Evolutionary conservation across 2,329 filamentous ascomycete species (phyloP).

Genomic region (Fusarium algeriense): DNA sequence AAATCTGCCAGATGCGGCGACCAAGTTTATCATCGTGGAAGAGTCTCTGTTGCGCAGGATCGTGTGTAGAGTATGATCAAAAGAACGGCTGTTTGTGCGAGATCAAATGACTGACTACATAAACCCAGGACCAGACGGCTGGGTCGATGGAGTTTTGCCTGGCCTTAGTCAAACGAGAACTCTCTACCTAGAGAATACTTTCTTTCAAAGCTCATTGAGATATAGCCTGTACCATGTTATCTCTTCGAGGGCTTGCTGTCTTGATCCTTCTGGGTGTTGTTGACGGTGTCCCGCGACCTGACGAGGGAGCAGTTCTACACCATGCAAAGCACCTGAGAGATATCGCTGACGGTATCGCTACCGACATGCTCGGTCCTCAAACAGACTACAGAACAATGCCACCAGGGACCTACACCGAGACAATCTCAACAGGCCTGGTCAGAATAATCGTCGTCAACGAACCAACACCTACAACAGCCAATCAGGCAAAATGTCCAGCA

Average conservation of each 20-base stretch:
- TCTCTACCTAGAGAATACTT: rapidly evolving
- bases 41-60: conserved; percentile 1
- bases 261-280: conserved; percentile 5
- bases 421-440: conserved; percentile 22
- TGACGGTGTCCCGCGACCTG: conserved; percentile 1
- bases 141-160: background rate
- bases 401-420: conserved; percentile 44
- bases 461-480: conserved; percentile 21
- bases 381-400: conserved; percentile 46
- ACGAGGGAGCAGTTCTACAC: background rate
- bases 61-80: background rate
- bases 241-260: background rate
- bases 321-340: background rate
- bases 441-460: conserved; percentile 39
- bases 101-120: conserved; percentile 26
- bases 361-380: background rate
- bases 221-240: background rate
- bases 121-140: conserved; percentile 20
- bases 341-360: background rate
- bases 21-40: background rate
- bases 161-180: background rate
- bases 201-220: background rate
- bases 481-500: conserved; percentile 18
- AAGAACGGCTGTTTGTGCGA: background rate
- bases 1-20: conserved; percentile 10